A percentile compares a stretch with the other conserved stretches of the same genome.
Evolutionary conservation across 345 rosid genomes (phyloP).

Genomic region (Microcos paniculata): DNA sequence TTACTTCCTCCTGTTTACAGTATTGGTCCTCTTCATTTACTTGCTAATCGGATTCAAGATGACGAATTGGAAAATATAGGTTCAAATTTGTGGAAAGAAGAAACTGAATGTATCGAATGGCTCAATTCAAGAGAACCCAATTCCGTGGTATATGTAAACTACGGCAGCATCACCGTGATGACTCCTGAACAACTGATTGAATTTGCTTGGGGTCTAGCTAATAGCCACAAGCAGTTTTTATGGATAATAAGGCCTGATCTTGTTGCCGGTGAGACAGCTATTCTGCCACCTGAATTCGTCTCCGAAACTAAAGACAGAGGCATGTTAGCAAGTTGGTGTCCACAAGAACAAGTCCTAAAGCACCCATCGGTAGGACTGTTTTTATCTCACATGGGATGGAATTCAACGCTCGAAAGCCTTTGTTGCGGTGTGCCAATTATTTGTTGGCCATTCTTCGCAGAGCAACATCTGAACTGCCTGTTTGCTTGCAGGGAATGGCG

Average conservation of each 20-base stretch:
- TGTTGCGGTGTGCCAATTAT: constrained; percentile 17
- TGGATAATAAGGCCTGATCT: too few species aligned
- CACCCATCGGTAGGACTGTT: constrained; percentile 15
- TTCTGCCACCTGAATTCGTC: constrained; percentile 8
- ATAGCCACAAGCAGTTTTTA: too few species aligned
- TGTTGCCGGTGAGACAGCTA: constrained; percentile 6
- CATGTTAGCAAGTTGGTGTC: constrained; percentile 19
- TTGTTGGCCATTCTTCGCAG: constrained; percentile 21
- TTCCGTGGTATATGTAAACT: too few species aligned
- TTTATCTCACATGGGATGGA: constrained; percentile 21
- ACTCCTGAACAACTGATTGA: too few species aligned
- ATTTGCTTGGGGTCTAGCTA: too few species aligned
- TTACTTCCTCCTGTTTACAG: constrained; percentile 1
- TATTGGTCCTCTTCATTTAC: constrained; percentile 18
- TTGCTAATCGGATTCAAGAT: background rate
- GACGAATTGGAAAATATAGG: background rate
- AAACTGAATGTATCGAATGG: constrained; percentile 16
- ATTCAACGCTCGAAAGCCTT: constrained; percentile 11
- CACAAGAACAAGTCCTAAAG: constrained; percentile 13
- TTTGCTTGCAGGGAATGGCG: constrained; percentile 12
- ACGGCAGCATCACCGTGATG: too few species aligned
- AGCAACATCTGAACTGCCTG: constrained; percentile 12
- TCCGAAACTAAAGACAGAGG: constrained; percentile 8
- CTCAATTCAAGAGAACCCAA: too few species aligned
- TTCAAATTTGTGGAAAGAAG: constrained; percentile 12